Base-by-base conservation (phyloP, 768 basidiomycete genomes). In the Leccinellum rugosiceps region DNA sequence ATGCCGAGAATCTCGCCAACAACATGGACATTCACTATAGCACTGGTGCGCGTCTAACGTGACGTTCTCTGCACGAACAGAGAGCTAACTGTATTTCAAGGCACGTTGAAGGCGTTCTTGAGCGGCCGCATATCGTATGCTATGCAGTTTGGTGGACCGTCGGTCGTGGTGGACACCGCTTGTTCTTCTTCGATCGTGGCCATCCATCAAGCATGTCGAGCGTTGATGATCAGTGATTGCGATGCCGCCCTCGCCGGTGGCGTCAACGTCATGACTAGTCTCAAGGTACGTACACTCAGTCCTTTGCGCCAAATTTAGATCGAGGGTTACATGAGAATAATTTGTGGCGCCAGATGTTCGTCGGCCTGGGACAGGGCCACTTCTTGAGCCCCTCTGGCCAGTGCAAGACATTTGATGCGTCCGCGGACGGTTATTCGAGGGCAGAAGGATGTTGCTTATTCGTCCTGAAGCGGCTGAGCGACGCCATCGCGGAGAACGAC, bases 391-490 rank as follows among this genome's bases (percentile, higher is more conserved):
- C 81, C 0, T 80, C 82, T 0, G 87, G 87, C 5, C 83, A 85
- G 65, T 88, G 86, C 69, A 88, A 82, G 61, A 71, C 86, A 0
- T 90, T 89, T 65, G 88, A 90, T 58, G 82, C 80, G 1, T 77
- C 82, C 2, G 89, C 88, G 1, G 85, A 90, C 63, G 89, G 89
- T 0, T 90, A 90, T 66, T 83, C 81, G 23, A 83, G 88, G 48
- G 72, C 78, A 14, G 89, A 91, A 66, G 88, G 89, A 6, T 87
- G 85, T 59, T 86, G 81, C 10, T 59, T 88, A 9, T 89, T 90
- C 63, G 80, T 90, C 8, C 72, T 90, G 25, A 90, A 90, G 68
- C 85, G 88, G 10, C 75, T 90, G 17, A 71, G 76, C 1, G 86
- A 89, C 64, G 89, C 89, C 3, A 53, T 83, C 9, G 74, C 74